Base-by-base conservation (phyloP, 148 eudicot genomes). In the Amaranthus hypochondriacus region DNA sequence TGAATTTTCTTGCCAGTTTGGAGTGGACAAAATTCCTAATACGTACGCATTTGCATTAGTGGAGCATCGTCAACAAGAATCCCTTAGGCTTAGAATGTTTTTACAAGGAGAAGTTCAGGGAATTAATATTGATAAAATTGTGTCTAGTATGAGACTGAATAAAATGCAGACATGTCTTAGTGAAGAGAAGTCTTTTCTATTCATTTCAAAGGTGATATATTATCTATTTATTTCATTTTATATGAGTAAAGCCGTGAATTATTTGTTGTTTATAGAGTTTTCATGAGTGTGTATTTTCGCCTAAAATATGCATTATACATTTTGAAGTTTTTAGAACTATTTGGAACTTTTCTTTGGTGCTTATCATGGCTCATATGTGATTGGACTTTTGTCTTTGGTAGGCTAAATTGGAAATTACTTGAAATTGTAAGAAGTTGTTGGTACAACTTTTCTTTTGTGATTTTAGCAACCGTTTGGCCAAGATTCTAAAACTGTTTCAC, bases 1-100 rank as follows among this genome's bases (percentile, higher is more conserved):
- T 72, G 7, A 57, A 70, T 77, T 83, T 81, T 83, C 39, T 28
- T 28, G 39, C 39, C 89, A 93, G 98, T 73, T 89, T 78, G 86
- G 76, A 67, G 77, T 69, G 15, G 83, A 73, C 48, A 71, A 69
- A 71, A 83, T 86, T 77, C 85, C 88, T 73, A 79, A 73, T 13
- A 76, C 82, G 15, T 93, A 89, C 72, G 98, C 93, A 2, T 94
- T 91, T 89, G 97, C 90, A 21, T 64, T 87, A 70, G 97, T 92
- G 75, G 97, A 94, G 84, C 87, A 91, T 78, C 90, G 89, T 64
- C 90, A 82, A 53, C 67, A 62, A 63, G 86, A 64, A 62, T 70
- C 69, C 72, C 82, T 88, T 75, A 87, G 80, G 70, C 83, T 91
- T n/a, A 84, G 96, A 78, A 76, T 89, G 87, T 77, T 84, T 57